Evolutionary conservation across 2,329 filamentous ascomycete species (phyloP).

Genomic region (Torrubiella hemipterigena): DNA sequence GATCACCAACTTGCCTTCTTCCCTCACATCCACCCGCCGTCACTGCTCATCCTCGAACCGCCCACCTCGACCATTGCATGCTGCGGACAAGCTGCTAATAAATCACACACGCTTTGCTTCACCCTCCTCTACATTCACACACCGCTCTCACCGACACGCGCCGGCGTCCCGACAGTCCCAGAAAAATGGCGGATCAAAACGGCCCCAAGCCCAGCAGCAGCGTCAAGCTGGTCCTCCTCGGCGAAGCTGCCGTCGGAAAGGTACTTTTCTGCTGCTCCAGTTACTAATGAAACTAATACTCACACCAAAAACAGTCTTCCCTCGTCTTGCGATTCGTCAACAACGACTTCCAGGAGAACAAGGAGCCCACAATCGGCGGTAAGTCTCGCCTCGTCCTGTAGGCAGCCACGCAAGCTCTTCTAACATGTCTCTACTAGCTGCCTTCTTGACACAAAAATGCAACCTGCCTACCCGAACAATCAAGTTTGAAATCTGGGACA

Average conservation of each 20-base stretch:
- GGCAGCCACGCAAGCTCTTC: too few relatives aligned
- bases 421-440: conserved; percentile 43
- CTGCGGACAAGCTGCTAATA: background rate
- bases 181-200: conserved; percentile 35
- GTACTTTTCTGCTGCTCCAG: conserved; percentile 40
- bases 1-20: conserved; percentile 7
- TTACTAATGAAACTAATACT: too few relatives aligned
- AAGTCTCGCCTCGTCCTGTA: conserved; percentile 20
- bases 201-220: conserved; percentile 95
- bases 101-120: conserved; percentile 1
- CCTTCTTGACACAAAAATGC: conserved; percentile 98
- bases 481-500: conserved; percentile 97
- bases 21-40: too few relatives aligned
- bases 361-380: conserved; percentile 98
- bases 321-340: conserved; percentile 97
- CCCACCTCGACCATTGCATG: background rate
- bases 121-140: background rate
- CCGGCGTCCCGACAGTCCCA: conserved; percentile 2
- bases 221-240: conserved; percentile 96
- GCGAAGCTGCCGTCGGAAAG: conserved; percentile 97
- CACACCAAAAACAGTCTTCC: conserved; percentile 69
- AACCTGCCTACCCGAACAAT: conserved; percentile 86
- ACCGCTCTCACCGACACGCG: too few relatives aligned
- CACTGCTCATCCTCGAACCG: background rate
- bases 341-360: conserved; percentile 99